phyloP scores from a whole-genome alignment of 345 rosid genomes.

The Murraya paniculata region DNA sequence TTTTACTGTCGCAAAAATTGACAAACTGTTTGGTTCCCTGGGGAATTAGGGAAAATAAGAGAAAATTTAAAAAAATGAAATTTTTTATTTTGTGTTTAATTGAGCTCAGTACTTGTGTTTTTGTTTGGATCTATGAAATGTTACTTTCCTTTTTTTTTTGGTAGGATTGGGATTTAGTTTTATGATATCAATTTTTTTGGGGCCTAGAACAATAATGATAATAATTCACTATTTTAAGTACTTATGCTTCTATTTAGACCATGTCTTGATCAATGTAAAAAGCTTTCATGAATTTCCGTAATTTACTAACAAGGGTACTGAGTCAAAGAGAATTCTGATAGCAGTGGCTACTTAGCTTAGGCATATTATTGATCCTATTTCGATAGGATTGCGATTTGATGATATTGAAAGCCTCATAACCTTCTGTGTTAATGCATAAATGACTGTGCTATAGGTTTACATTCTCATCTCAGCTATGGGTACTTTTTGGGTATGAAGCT shows the following conservation, averaged over 20 bases:
- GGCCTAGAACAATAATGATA: not conserved
- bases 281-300: not conserved
- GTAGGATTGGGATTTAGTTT: not conserved
- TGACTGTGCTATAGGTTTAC: not conserved
- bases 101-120: not conserved
- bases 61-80: too few relatives aligned
- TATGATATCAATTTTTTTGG: not conserved
- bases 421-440: not conserved
- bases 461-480: not conserved
- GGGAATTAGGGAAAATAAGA: not conserved
- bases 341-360: not conserved
- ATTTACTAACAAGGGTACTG: not conserved
- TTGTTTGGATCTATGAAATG: too few relatives aligned
- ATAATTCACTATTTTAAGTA: not conserved
- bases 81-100: not conserved
- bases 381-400: not conserved
- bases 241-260: not conserved
- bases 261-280: not conserved
- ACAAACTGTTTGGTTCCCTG: not conserved
- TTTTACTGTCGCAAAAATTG: too few relatives aligned
- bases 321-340: not conserved
- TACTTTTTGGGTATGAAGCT: not conserved
- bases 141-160: too few relatives aligned
- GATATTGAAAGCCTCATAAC: not conserved
- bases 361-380: too few relatives aligned